Base-by-base conservation (phyloP, 2,329 filamentous ascomycete genomes). In the Clathrospora elynae region DNA sequence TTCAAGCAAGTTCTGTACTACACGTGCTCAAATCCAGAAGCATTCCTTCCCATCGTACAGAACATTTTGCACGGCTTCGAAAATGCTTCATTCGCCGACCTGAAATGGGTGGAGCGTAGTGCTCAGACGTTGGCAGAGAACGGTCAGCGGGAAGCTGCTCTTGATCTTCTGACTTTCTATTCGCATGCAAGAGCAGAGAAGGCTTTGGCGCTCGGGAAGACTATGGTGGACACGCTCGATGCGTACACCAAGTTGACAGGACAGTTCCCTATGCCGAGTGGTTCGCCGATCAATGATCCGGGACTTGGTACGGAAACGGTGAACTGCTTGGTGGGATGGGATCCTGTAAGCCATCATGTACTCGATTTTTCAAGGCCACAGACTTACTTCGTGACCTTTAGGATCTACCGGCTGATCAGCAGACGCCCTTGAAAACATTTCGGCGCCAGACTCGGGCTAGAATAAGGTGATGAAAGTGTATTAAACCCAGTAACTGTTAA, bases 1-100 rank as follows among this genome's bases (percentile, higher is more conserved):
- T 65, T 60, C 51, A 64, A 65, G 30, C 57, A 60, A 13, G 52
- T 61, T 1, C 31, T 65, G 30, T 65, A 64, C 42, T 65, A 61
- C 38, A 62, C 59, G n/a, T 65, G 62, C 41, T 62, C 60, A 5
- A 44, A 61, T 13, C 62, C 62, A 0, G 45, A 59, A 9, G 29
- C 34, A 2, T 57, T 52, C 12, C 54, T 62, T 1, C 62, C 57
- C 0, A 31, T 62, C 5, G 57, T 65, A 5, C 55, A 57, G 20
- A 45, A 50, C 3, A 65, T 62, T 60, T 38, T 64, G 17, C 51
- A 55, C 5, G 56, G 54, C 2, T 64, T 65, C 20, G 62, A 65
- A 20, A 62, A 64, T 16, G 43, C 45, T 1, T 64, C 60, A 1
- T 52, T 52, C 20, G 44, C 31, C 14, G 62, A 64, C 17, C 11